Conservation (phyloP, 805 yeast genomes). For the Metschnikowia colocasiae region DNA sequence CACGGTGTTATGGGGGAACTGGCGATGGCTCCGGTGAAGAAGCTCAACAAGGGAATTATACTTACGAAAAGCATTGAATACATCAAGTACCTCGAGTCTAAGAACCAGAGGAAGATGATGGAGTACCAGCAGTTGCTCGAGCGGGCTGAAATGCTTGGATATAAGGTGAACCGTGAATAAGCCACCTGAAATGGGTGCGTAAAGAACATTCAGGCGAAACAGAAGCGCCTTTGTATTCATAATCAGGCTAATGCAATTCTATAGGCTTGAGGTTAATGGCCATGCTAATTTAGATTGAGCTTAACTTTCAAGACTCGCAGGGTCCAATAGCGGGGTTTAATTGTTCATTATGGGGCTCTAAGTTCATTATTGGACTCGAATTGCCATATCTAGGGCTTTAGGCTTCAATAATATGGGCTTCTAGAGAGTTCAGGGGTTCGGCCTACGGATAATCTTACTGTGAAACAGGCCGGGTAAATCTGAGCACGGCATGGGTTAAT, state of each 20-base stretch:
- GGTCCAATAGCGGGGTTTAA: background rate
- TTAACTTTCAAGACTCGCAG: background rate
- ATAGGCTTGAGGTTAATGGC: background rate
- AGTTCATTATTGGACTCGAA: background rate
- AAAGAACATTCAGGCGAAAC: background rate
- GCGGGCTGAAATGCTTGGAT: conserved; percentile 36
- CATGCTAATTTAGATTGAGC: background rate
- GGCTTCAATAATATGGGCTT: background rate
- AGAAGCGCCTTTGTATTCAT: background rate
- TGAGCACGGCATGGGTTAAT: background rate
- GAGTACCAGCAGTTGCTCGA: conserved; percentile 50
- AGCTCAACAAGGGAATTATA: conserved; percentile 74
- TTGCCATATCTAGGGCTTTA: background rate
- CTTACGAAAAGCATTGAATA: conserved; percentile 77
- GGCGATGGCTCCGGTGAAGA: conserved; percentile 71
- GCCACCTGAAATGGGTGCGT: background rate
- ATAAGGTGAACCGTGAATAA: conserved; percentile 1
- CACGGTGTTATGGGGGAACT: background rate
- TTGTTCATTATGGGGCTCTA: background rate
- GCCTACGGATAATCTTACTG: background rate
- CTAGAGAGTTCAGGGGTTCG: background rate
- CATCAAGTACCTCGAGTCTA: conserved; percentile 64
- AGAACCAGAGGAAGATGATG: conserved; percentile 47
- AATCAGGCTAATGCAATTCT: background rate
- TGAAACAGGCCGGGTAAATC: background rate